Base-by-base conservation (phyloP, 768 basidiomycete species). In the Butyriboletus loyo region DNA sequence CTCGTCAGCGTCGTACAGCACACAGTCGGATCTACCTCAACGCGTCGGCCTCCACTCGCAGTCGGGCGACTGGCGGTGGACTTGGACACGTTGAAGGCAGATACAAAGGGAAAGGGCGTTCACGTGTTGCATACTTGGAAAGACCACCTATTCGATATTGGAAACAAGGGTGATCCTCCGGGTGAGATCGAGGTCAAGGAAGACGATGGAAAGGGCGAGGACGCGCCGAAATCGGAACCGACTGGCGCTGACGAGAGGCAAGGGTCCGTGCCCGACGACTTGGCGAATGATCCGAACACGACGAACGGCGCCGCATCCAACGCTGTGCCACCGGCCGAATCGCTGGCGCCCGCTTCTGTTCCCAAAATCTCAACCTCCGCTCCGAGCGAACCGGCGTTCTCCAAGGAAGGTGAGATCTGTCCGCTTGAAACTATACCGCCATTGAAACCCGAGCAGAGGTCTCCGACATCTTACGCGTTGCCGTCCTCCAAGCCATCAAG, bases 81-180 rank as follows among this genome's bases (percentile, higher is more conserved):
- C 17, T 72, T 77, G 40, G 73, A 77, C 46, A 72, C 74, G 40
- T 63, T 89, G 50, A 66, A 72, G 40, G 68, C 70, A n/a, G 72
- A 69, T 21, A 75, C 73, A 47, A 90, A 89, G 60, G 91, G 91
- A 1, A 92, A 92, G 65, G 91, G 88, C 0, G 87, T 91, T 9
- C 73, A 75, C 34, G 71, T 90, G 4, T 56, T 86, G 19, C 91
- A 92, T 60, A 81, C 84, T 3, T 90, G 86, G 83, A 87, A 85
- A 61, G 90, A 92, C 59, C 70, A 77, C 59, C 65, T 92, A 11
- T 92, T 87, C 82, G 78, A 83, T 10, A 76, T 87, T 73, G 90
- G 89, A 25, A 70, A 71, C n/a, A 88, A 83, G 62, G 53, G 57
- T 2, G 82, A 87, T 37, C 74, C 77, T 5, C 86, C 89, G 0